Base-by-base conservation (phyloP, 257 asterid genomes). In the Plantago ovata region DNA sequence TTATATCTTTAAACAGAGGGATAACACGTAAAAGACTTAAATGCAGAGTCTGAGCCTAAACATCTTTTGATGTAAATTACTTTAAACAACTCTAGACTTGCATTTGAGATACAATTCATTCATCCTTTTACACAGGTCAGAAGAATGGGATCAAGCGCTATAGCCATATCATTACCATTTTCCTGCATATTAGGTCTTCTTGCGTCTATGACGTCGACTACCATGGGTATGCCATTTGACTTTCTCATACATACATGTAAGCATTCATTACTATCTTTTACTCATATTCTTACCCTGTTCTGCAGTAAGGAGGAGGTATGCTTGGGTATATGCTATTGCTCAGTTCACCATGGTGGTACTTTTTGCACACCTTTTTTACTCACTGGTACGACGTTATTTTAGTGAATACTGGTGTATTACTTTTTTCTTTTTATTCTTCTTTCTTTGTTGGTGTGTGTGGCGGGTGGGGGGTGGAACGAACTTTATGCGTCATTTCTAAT, bases 181-280 rank as follows among this genome's bases (percentile, higher is more conserved):
- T 85, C 98, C 41, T 88, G 95, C 80, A 84, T 92, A 75, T 75
- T 88, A 66, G 98, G 98, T 64, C 95, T 92, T 71, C 87, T 92
- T 62, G 96, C 98, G 44, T 85, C 95, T 40, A 85, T 92, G 98
- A 85, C 95, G 45, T 81, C 98, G 23, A 85, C 98, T 19, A 88
- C 94, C 58, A 92, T 92, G 95, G 96, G 98, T 92, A 75, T 38
- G 62, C 41, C 23, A 42, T 61, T 63, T 62, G 21, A 54, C 48
- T 53, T 60, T 9, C 42, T 62, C 13, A n/a, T 60, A 52, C 66
- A 23, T 41, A 39, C 28, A 8, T 14, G 45, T 11, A 42, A 10
- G 22, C 40, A 55, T 42, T 16, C 14, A 38, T 13, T 54, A 13
- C 15, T 56, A 9, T 58, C 48, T n/a, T 33, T 58, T 42, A 38